Evolutionary conservation across 2,329 filamentous ascomycete genomes (phyloP).

Genomic region (Exophiala viscosa): DNA sequence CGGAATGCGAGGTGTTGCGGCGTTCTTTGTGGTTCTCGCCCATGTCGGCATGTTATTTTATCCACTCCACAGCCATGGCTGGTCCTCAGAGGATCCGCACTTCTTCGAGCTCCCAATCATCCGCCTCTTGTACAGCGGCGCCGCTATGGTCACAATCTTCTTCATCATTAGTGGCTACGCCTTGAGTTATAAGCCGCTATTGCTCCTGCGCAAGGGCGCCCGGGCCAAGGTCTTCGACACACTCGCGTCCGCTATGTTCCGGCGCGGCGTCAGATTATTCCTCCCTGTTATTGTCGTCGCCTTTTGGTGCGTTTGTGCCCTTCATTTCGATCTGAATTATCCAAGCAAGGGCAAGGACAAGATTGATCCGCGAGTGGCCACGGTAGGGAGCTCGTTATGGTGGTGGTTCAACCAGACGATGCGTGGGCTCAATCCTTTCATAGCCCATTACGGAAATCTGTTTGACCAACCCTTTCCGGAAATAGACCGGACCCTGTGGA

Average conservation of each 20-base stretch:
- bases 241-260: constrained; percentile 37
- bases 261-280: constrained; percentile 37
- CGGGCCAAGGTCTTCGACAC: neutral
- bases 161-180: constrained; percentile 48
- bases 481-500: constrained; percentile 33
- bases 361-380: neutral
- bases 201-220: neutral
- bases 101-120: constrained; percentile 4
- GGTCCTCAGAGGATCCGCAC: neutral
- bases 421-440: neutral
- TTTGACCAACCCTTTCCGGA: neutral
- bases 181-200: constrained; percentile 40
- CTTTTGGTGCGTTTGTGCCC: neutral
- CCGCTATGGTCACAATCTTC: constrained; percentile 39
- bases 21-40: constrained; percentile 29
- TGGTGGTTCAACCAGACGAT: constrained; percentile 12
- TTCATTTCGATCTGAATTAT: too few species aligned
- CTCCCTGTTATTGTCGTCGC: neutral
- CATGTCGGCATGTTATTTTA: constrained; percentile 16
- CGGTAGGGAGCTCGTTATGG: neutral
- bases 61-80: neutral
- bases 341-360: too few species aligned
- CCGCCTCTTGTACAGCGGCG: constrained; percentile 13
- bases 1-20: constrained; percentile 31
- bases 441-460: neutral